phyloP scores from a whole-genome alignment of 1,284 basidiomycete species.

The Phylloboletellus chloephorus region DNA sequence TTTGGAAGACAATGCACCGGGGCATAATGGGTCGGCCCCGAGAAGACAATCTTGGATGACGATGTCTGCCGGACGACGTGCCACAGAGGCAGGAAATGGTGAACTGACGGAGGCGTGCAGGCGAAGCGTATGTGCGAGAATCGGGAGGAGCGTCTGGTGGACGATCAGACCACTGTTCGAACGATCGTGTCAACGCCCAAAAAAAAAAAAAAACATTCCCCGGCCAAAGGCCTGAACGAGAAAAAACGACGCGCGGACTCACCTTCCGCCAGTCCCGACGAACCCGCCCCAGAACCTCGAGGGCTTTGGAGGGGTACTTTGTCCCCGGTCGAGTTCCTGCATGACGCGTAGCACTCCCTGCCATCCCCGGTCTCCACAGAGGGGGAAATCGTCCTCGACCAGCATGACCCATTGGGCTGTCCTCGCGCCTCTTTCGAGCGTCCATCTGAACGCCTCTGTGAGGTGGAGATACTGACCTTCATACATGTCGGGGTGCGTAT shows the following conservation, averaged over 20 bases:
- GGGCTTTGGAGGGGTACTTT: slow-evolving; percentile 9
- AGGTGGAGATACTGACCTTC: slow-evolving; percentile 38
- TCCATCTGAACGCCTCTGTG: slow-evolving; percentile 38
- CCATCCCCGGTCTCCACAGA: slow-evolving; percentile 35
- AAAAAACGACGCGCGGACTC: slow-evolving; percentile 9
- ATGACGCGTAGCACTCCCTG: slow-evolving; percentile 32
- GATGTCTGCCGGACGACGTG: slow-evolving; percentile 36
- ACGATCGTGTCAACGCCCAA: background rate
- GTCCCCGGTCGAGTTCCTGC: slow-evolving; percentile 28
- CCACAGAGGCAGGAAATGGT: slow-evolving; percentile 26
- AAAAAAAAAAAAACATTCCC: too few species aligned
- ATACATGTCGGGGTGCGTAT: slow-evolving; percentile 29
- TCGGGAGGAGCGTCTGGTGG: slow-evolving; percentile 33
- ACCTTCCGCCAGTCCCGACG: slow-evolving; percentile 41
- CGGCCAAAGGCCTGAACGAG: background rate
- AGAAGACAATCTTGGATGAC: slow-evolving; percentile 40
- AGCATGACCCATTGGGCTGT: slow-evolving; percentile 39
- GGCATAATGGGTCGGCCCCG: slow-evolving; percentile 35
- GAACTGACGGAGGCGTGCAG: slow-evolving; percentile 30
- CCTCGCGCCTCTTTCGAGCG: slow-evolving; percentile 7
- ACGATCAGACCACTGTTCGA: slow-evolving; percentile 37
- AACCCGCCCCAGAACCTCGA: slow-evolving; percentile 33
- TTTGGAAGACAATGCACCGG: slow-evolving; percentile 13
- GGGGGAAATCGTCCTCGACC: slow-evolving; percentile 41
- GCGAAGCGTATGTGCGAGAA: slow-evolving; percentile 30